Conservation (phyloP, 2,329 filamentous ascomycete species). For the Hypoxylon sp. region DNA sequence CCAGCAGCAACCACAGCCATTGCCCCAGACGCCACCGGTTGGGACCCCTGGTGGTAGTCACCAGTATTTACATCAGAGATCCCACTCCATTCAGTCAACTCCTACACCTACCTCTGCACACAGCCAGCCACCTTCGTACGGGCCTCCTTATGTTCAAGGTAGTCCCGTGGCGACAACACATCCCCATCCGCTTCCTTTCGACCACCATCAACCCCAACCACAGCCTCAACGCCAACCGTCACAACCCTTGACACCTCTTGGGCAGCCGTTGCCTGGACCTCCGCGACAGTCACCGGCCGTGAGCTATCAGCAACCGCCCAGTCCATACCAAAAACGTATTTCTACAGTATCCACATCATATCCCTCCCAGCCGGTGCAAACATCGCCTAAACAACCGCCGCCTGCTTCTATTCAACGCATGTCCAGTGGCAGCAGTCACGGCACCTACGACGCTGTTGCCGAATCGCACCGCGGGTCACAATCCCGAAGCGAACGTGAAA, state of each 20-base stretch:
- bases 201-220: conserved; percentile 51
- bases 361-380: conserved; percentile 52
- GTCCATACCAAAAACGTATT: conserved; percentile 71
- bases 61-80: conserved; percentile 62
- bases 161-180: conserved; percentile 67
- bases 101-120: conserved; percentile 75
- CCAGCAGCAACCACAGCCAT: conserved; percentile 51
- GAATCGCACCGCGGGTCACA: conserved; percentile 66
- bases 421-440: conserved; percentile 60
- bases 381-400: conserved; percentile 57
- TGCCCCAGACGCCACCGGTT: conserved; percentile 67
- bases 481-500: conserved; percentile 75
- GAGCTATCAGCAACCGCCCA: conserved; percentile 67
- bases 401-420: conserved; percentile 57
- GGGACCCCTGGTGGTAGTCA: conserved; percentile 59
- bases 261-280: conserved; percentile 62
- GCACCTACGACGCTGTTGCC: conserved; percentile 61
- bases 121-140: conserved; percentile 68
- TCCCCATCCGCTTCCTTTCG: conserved; percentile 56
- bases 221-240: conserved; percentile 65
- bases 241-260: conserved; percentile 69
- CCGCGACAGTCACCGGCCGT: conserved; percentile 61
- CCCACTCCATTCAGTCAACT: conserved; percentile 71
- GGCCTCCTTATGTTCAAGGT: conserved; percentile 65
- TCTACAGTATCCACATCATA: conserved; percentile 48